These are phyloP conservation scores for Gracilariopsis chorda DNA, from an alignment of 23 red algal genomes.

Conservation along the genomic window DNA sequence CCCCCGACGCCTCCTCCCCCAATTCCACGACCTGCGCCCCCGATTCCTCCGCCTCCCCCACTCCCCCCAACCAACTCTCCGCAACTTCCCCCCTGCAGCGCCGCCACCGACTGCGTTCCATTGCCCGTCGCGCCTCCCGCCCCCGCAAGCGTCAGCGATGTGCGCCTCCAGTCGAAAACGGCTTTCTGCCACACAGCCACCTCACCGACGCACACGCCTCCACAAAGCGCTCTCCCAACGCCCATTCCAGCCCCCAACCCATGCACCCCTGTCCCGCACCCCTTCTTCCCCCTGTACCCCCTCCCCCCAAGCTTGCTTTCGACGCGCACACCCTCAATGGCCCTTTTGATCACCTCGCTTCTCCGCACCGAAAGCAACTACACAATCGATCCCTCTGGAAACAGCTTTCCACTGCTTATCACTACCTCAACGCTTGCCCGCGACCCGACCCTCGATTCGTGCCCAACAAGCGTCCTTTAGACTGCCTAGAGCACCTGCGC, in stretches of 20 bases:
- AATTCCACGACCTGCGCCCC: background rate
- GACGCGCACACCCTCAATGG: slow-evolving; percentile 14
- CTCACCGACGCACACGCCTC: background rate
- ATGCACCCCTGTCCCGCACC: slow-evolving; percentile 9
- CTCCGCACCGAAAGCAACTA: slow-evolving; percentile 12
- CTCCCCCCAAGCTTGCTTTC: background rate
- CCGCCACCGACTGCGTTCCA: background rate
- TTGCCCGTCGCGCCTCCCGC: background rate
- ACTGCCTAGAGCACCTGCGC: slow-evolving; percentile 34
- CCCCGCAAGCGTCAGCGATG: slow-evolving; percentile 2
- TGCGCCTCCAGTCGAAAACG: slow-evolving; percentile 4
- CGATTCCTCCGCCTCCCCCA: background rate
- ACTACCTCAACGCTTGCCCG: background rate
- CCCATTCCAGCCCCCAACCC: slow-evolving; percentile 1
- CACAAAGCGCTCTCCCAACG: slow-evolving; percentile 15
- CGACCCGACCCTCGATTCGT: slow-evolving; percentile 51
- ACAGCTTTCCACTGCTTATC: slow-evolving; percentile 1
- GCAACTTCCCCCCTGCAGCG: background rate
- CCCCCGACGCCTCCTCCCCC: background rate
- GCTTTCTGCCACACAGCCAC: background rate
- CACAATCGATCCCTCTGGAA: slow-evolving; percentile 36
- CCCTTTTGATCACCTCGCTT: slow-evolving; percentile 13
- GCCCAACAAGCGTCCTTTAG: slow-evolving; percentile 38
- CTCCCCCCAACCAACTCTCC: background rate
- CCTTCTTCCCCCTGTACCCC: background rate